Percentiles rank a stretch among this genome's conserved stretches.
Evolutionary conservation across 1,284 basidiomycete genomes (phyloP).

Genomic region (Sanghuangporus sanghuang): DNA sequence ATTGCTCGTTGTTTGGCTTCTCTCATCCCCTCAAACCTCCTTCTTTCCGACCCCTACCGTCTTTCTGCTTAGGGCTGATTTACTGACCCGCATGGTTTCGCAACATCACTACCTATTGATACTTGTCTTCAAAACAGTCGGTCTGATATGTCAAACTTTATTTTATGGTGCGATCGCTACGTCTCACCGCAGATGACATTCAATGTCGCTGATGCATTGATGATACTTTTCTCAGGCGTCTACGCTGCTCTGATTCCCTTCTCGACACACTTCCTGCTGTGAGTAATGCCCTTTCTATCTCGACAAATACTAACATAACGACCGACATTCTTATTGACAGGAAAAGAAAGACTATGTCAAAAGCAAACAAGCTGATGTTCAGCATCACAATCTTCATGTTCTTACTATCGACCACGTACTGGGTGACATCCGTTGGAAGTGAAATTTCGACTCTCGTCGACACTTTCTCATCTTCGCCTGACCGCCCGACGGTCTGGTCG

Average conservation of each 20-base stretch:
- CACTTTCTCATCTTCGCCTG: neutral
- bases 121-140: neutral
- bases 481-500: neutral
- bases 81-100: neutral
- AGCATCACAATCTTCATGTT: conserved; percentile 5
- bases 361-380: conserved; percentile 2
- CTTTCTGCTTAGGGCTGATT: neutral
- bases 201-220: neutral
- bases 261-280: neutral
- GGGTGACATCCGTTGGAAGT: neutral
- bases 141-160: conserved; percentile 2
- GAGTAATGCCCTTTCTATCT: neutral
- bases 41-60: neutral
- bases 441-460: neutral
- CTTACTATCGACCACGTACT: neutral
- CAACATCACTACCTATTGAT: neutral
- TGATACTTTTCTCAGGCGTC: neutral
- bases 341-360: neutral
- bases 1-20: neutral
- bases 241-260: conserved; percentile 2
- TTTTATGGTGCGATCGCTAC: neutral
- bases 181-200: no score
- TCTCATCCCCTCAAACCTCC: neutral
- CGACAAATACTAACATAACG: neutral
- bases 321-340: neutral